phyloP scores from a whole-genome alignment of 2,329 filamentous ascomycete species.

The Penicillium sp. region DNA sequence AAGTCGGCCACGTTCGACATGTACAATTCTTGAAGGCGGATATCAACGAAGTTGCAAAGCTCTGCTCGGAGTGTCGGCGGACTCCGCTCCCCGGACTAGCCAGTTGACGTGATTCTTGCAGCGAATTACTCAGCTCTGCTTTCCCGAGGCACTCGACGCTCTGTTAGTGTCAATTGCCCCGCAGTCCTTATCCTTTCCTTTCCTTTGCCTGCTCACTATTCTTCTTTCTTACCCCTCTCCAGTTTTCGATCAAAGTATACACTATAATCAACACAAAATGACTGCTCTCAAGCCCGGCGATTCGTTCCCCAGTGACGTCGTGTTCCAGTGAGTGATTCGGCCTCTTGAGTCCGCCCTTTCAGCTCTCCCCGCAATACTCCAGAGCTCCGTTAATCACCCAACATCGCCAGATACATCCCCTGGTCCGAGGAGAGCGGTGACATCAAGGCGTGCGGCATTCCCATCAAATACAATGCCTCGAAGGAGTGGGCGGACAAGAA shows the following conservation, averaged over 20 bases:
- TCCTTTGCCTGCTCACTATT: background rate
- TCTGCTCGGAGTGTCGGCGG: constrained; percentile 1
- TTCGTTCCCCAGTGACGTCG: constrained; percentile 75
- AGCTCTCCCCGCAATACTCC: background rate
- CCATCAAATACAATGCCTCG: constrained; percentile 76
- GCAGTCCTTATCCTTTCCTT: background rate
- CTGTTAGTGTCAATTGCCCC: background rate
- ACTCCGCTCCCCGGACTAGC: constrained; percentile 4
- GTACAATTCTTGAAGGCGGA: background rate
- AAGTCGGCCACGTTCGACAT: no score
- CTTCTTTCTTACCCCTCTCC: background rate
- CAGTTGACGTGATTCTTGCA: background rate
- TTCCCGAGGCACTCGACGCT: background rate
- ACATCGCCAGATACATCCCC: constrained; percentile 67
- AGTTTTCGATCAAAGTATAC: background rate
- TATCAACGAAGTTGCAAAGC: background rate
- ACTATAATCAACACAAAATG: constrained; percentile 45
- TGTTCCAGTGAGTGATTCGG: constrained; percentile 64
- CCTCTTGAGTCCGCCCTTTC: no score
- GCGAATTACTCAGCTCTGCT: background rate
- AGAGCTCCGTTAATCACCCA: background rate
- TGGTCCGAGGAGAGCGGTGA: constrained; percentile 70
- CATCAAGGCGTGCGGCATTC: constrained; percentile 76
- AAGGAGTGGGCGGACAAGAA: constrained; percentile 75
- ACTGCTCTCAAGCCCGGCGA: constrained; percentile 77